Percentiles rank a stretch among this genome's conserved stretches.
Evolutionary conservation across 345 rosid genomes (phyloP).

Genomic region (Nasturtium officinale): DNA sequence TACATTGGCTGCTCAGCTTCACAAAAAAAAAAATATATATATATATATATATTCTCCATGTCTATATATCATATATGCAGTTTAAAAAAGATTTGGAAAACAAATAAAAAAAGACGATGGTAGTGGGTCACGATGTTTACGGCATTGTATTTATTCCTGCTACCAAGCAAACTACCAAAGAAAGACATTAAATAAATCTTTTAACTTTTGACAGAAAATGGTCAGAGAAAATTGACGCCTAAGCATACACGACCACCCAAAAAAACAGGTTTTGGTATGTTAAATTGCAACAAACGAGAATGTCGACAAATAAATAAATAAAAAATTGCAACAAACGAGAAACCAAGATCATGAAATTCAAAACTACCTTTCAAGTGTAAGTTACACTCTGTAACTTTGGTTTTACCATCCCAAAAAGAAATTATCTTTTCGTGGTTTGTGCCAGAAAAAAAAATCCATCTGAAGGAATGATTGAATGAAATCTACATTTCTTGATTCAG

Average conservation of each 20-base stretch:
- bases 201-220: background rate
- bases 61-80: background rate
- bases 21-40: too few relatives aligned
- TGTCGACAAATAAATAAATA: too few relatives aligned
- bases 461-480: background rate
- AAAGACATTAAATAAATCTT: background rate
- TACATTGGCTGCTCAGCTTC: background rate
- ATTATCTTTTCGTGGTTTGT: background rate
- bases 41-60: background rate
- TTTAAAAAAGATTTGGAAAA: background rate
- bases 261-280: background rate
- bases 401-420: slow-evolving; percentile 15
- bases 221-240: background rate
- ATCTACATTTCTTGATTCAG: background rate
- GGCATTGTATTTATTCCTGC: background rate
- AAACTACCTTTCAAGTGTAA: background rate
- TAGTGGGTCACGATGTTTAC: background rate
- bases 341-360: background rate
- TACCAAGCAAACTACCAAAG: too few relatives aligned
- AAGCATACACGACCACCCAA: background rate
- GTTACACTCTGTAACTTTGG: background rate
- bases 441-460: background rate
- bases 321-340: slow-evolving; percentile 1
- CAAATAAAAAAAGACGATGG: too few relatives aligned
- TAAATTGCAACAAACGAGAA: background rate